Conservation (phyloP, 1,284 basidiomycete genomes). For the Fomitopsis pinicola region DNA sequence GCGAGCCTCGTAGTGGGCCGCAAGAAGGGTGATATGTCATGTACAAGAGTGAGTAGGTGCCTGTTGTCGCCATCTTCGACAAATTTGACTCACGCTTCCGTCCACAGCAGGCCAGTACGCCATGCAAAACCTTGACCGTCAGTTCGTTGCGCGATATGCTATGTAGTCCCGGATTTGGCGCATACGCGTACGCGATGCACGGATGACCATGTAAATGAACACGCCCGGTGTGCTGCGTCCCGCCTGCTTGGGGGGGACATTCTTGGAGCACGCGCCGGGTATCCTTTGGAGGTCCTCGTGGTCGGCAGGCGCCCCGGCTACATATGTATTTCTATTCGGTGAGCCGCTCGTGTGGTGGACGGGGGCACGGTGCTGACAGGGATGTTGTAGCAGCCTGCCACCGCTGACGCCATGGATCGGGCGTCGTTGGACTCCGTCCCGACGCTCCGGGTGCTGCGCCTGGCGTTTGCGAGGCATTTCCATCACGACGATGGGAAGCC, state of each 20-base stretch:
- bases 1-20: not conserved
- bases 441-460: not conserved
- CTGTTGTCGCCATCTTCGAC: too few species aligned
- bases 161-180: not conserved
- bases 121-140: constrained; percentile 2
- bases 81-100: not conserved
- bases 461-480: not conserved
- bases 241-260: not conserved
- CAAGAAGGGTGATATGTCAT: not conserved
- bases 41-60: not conserved
- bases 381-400: not conserved
- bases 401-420: not conserved
- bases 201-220: not conserved
- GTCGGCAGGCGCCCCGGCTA: not conserved
- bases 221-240: not conserved
- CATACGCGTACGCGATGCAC: not conserved
- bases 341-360: not conserved
- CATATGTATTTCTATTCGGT: constrained; percentile 3
- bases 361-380: not conserved
- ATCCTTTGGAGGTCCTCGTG: not conserved
- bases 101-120: not conserved
- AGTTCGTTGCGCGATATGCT: not conserved
- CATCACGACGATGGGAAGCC: not conserved
- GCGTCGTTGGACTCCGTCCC: constrained; percentile 1
- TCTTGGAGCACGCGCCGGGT: not conserved